A percentile compares a stretch with the other conserved stretches of the same genome.
These are phyloP conservation scores for Panaeolus papilionaceus DNA, from an alignment of 768 basidiomycete genomes.

Conservation along the genomic window DNA sequence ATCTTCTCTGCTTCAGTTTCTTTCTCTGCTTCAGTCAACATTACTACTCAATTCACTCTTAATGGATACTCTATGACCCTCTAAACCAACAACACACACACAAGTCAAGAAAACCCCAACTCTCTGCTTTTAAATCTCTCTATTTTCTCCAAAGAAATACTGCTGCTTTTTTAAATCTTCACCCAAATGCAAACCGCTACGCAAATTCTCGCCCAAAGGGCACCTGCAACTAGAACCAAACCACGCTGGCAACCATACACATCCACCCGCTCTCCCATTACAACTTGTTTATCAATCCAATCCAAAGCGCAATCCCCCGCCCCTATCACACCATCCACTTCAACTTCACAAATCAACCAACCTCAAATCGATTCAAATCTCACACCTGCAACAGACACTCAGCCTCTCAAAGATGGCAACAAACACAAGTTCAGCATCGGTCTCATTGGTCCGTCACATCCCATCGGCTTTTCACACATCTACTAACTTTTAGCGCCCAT, in stretches of 20 bases:
- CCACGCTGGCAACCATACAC: slow-evolving; percentile 86
- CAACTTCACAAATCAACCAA: slow-evolving; percentile 18
- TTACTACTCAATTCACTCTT: slow-evolving; percentile 28
- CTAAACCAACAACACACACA: slow-evolving; percentile 41
- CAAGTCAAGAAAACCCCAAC: slow-evolving; percentile 28
- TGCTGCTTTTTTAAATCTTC: slow-evolving; percentile 16
- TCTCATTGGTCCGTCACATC: slow-evolving; percentile 67
- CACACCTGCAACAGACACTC: slow-evolving; percentile 38
- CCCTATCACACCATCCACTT: slow-evolving; percentile 38
- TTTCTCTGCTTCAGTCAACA: slow-evolving; percentile 21
- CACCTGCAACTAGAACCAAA: slow-evolving; percentile 68
- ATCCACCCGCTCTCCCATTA: slow-evolving; percentile 32
- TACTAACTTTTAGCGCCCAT: slow-evolving; percentile 19
- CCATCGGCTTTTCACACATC: slow-evolving; percentile 12
- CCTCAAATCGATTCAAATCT: slow-evolving; percentile 32
- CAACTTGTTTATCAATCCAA: slow-evolving; percentile 45
- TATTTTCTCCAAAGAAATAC: slow-evolving; percentile 14
- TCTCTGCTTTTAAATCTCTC: slow-evolving; percentile 25
- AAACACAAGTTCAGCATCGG: slow-evolving; percentile 73
- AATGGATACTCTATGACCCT: slow-evolving; percentile 42
- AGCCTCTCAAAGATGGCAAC: slow-evolving; percentile 39
- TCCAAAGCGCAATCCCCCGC: slow-evolving; percentile 59
- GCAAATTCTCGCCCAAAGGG: slow-evolving; percentile 71
- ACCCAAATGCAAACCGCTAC: slow-evolving; percentile 46
- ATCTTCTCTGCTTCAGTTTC: slow-evolving; percentile 24